Evolutionary conservation across 257 asterid species (phyloP).

Genomic region (Forsythia suspensa): DNA sequence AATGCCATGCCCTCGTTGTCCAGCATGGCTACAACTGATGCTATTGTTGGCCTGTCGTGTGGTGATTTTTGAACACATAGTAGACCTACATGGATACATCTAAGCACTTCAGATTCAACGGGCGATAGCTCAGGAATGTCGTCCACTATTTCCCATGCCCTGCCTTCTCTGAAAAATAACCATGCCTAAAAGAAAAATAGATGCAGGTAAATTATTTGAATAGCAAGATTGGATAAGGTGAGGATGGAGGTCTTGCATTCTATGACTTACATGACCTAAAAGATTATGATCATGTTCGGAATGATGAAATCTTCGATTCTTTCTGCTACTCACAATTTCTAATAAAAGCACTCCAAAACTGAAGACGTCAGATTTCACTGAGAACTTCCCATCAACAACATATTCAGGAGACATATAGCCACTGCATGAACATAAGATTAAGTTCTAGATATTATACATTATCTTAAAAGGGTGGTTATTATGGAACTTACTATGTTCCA

Average conservation of each 20-base stretch:
- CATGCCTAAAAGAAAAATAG: slow-evolving; percentile 26
- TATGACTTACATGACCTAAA: slow-evolving; percentile 29
- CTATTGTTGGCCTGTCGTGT: slow-evolving; percentile 34
- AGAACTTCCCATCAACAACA: slow-evolving; percentile 30
- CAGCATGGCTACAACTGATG: slow-evolving; percentile 27
- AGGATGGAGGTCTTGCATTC: not conserved
- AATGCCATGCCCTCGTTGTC: slow-evolving; percentile 17
- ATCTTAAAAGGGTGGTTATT: not conserved
- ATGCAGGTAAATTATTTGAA: too few species aligned
- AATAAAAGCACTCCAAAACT: slow-evolving; percentile 33
- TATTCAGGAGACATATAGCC: slow-evolving; percentile 38
- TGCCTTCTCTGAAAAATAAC: slow-evolving; percentile 28
- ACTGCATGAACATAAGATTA: not conserved
- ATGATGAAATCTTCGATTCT: slow-evolving; percentile 29
- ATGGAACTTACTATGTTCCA: not conserved
- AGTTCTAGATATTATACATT: too few species aligned
- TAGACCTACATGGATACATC: slow-evolving; percentile 27
- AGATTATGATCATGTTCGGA: slow-evolving; percentile 32
- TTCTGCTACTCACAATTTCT: slow-evolving; percentile 36
- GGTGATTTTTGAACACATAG: slow-evolving; percentile 26
- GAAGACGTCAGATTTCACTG: slow-evolving; percentile 38
- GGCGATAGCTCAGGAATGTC: not conserved
- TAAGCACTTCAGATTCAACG: slow-evolving; percentile 16
- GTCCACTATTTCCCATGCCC: slow-evolving; percentile 19
- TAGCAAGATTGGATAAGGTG: not conserved